These are phyloP conservation scores for Tremellales sp. DNA, from an alignment of 1,284 basidiomycete genomes.

Conservation along the genomic window DNA sequence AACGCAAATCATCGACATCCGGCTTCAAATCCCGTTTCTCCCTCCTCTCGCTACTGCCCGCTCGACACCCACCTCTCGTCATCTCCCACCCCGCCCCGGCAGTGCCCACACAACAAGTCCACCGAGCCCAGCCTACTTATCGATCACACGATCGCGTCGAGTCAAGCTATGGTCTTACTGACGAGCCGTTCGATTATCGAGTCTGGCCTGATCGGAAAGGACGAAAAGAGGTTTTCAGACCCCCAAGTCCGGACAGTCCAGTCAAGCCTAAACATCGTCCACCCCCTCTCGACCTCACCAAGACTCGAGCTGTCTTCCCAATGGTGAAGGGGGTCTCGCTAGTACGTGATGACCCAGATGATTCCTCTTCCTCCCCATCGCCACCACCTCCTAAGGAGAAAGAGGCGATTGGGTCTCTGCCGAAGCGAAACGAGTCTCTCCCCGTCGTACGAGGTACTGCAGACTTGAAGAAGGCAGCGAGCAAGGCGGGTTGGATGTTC, in stretches of 20 bases:
- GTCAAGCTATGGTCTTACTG: neutral
- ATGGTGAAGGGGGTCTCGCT: constrained; percentile 3
- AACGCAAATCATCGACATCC: constrained; percentile 31
- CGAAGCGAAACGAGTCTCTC: neutral
- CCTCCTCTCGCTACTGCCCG: constrained; percentile 29
- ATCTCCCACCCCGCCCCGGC: constrained; percentile 14
- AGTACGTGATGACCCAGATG: neutral
- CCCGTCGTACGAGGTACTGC: neutral
- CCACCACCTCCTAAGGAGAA: constrained; percentile 1
- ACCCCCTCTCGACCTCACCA: constrained; percentile 29
- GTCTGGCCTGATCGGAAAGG: too few relatives aligned
- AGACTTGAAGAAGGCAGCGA: constrained; percentile 3
- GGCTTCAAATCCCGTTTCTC: constrained; percentile 40
- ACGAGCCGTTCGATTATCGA: constrained; percentile 5
- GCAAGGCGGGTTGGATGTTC: constrained; percentile 1
- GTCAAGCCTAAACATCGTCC: constrained; percentile 12
- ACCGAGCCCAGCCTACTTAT: constrained; percentile 17
- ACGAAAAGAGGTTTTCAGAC: too few relatives aligned
- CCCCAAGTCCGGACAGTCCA: too few relatives aligned
- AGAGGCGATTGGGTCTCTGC: neutral
- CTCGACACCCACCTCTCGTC: constrained; percentile 32
- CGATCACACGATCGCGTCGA: constrained; percentile 12
- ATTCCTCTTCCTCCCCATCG: neutral
- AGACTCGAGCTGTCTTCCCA: constrained; percentile 15
- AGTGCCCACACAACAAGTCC: constrained; percentile 11